Evolutionary conservation across 1,284 basidiomycete genomes (phyloP).

Genomic region (Somion occarium): DNA sequence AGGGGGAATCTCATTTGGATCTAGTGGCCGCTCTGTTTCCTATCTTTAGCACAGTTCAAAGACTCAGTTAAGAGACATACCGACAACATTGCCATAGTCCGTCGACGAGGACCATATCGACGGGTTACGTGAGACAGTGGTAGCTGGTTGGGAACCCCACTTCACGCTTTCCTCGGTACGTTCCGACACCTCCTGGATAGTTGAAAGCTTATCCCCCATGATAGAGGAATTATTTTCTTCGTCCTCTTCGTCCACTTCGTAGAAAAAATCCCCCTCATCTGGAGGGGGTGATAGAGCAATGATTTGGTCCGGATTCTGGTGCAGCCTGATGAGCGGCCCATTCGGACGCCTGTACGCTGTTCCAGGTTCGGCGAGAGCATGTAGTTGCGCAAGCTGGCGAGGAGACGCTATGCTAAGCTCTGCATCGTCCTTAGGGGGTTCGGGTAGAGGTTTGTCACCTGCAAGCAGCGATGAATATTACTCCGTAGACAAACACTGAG

Average conservation of each 20-base stretch:
- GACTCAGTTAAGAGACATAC: too few species aligned
- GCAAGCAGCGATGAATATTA: conserved; percentile 12
- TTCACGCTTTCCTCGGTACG: conserved; percentile 50
- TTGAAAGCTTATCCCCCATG: conserved; percentile 36
- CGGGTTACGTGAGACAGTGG: conserved; percentile 9
- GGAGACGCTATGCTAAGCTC: conserved; percentile 7
- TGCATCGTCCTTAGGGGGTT: conserved; percentile 23
- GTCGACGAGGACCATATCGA: conserved; percentile 37
- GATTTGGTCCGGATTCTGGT: too few species aligned
- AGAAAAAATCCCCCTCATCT: conserved; percentile 12
- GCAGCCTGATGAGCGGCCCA: conserved; percentile 24
- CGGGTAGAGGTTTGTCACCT: conserved; percentile 25
- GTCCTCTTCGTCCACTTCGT: conserved; percentile 8
- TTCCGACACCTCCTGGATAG: conserved; percentile 64
- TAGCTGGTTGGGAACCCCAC: conserved; percentile 25
- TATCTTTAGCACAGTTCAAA: too few species aligned
- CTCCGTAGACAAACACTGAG: conserved; percentile 9
- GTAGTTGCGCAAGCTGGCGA: background rate
- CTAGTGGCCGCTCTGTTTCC: conserved; percentile 27
- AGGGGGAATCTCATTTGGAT: conserved; percentile 60
- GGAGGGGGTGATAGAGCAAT: too few species aligned
- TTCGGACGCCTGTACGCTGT: conserved; percentile 18
- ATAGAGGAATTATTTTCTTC: conserved; percentile 11
- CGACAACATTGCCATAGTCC: conserved; percentile 60
- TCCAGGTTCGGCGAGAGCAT: background rate